Evolutionary conservation across 1,139 yeast species (phyloP).

Genomic region (Yamadazyma membranifaciens): DNA sequence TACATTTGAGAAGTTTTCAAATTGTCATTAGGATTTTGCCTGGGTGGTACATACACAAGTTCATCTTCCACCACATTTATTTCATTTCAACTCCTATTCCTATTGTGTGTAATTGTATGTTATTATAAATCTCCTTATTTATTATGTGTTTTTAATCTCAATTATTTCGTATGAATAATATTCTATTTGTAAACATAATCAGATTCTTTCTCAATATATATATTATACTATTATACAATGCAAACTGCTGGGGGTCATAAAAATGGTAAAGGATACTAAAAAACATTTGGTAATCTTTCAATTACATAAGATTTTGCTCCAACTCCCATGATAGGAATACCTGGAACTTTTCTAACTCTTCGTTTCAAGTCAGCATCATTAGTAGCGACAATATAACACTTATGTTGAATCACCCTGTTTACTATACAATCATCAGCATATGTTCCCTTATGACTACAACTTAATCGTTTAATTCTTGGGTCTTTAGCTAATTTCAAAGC

Average conservation of each 20-base stretch:
- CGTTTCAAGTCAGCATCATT: slow-evolving; percentile 98
- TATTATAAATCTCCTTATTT: too few species aligned
- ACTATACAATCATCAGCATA: slow-evolving; percentile 98
- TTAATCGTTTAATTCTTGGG: slow-evolving; percentile 83
- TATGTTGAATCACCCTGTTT: slow-evolving; percentile 89
- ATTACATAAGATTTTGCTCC: slow-evolving; percentile 91
- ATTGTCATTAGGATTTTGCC: too few species aligned
- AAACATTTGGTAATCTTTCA: slow-evolving; percentile 92
- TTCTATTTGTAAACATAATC: too few species aligned
- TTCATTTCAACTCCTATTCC: too few species aligned
- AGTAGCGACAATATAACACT: slow-evolving; percentile 95
- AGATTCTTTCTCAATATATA: too few species aligned
- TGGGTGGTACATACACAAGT: too few species aligned
- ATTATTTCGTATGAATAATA: too few species aligned
- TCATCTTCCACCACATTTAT: too few species aligned
- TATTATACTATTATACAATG: too few species aligned
- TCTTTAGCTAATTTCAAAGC: slow-evolving; percentile 92
- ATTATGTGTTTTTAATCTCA: too few species aligned
- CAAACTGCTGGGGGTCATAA: neutral
- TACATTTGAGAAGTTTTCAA: too few species aligned
- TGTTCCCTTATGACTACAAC: slow-evolving; percentile 91
- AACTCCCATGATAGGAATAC: slow-evolving; percentile 94
- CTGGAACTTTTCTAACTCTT: slow-evolving; percentile 92
- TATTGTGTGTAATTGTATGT: too few species aligned
- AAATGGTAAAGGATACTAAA: slow-evolving; percentile 32